Evolutionary conservation across 208 protist genomes (phyloP).

Genomic region (Crithidia sp.): DNA sequence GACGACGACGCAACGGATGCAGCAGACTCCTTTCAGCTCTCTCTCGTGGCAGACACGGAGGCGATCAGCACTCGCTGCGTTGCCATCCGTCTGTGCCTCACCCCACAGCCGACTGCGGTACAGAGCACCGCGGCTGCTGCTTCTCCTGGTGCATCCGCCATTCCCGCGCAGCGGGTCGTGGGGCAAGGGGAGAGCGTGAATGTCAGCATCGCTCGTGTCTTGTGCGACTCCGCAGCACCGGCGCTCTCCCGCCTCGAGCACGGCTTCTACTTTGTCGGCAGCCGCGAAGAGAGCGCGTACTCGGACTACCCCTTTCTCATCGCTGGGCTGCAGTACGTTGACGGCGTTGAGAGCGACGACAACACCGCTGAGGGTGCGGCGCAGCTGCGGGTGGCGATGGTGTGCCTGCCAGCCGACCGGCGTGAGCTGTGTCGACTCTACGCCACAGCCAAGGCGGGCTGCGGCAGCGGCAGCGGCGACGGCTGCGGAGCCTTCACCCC

Average conservation of each 20-base stretch:
- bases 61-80: slow-evolving; percentile 34
- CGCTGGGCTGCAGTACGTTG: slow-evolving; percentile 39
- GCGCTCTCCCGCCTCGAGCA: slow-evolving; percentile 40
- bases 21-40: slow-evolving; percentile 10
- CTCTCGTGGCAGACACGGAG: slow-evolving; percentile 37
- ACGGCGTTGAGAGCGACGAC: slow-evolving; percentile 6
- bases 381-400: slow-evolving; percentile 29
- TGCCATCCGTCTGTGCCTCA: slow-evolving; percentile 26
- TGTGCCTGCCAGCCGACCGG: slow-evolving; percentile 32
- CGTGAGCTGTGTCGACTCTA: slow-evolving; percentile 26
- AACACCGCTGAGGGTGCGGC: not conserved
- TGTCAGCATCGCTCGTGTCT: slow-evolving; percentile 30
- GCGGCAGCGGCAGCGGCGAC: slow-evolving; percentile 10
- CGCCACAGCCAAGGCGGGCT: slow-evolving; percentile 5
- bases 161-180: not conserved
- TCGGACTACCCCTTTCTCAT: slow-evolving; percentile 39
- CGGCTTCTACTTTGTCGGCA: slow-evolving; percentile 53
- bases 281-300: slow-evolving; percentile 37
- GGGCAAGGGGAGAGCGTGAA: slow-evolving; percentile 20
- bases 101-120: slow-evolving; percentile 3
- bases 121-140: not conserved
- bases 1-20: not conserved
- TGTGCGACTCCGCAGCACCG: slow-evolving; percentile 20
- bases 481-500: slow-evolving; percentile 1
- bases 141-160: not conserved